Evolutionary conservation across 495 filamentous ascomycete species (phyloP).

Genomic region (Penicillium odoratum): DNA sequence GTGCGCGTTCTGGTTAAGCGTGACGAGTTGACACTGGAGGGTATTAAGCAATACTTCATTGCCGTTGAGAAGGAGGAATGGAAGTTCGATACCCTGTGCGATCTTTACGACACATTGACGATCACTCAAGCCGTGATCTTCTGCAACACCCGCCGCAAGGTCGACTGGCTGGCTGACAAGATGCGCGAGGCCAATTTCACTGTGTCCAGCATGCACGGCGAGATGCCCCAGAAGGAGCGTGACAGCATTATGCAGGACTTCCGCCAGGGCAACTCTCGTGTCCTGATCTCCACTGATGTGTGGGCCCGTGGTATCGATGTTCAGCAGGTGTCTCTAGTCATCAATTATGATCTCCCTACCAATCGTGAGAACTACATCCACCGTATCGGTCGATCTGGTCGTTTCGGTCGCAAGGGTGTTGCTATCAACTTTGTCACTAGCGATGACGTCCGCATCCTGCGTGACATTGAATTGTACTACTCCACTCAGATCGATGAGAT

Average conservation of each 20-base stretch:
- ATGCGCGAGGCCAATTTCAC: slow-evolving; percentile 98
- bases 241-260: slow-evolving; percentile 99
- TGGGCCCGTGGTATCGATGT: slow-evolving; percentile 99
- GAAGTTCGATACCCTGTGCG: slow-evolving; percentile 99
- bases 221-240: slow-evolving; percentile 97
- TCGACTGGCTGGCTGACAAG: slow-evolving; percentile 99
- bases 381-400: slow-evolving; percentile 91
- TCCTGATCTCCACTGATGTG: slow-evolving; percentile 97
- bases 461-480: slow-evolving; percentile 97
- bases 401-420: slow-evolving; percentile 97
- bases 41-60: slow-evolving; percentile 99
- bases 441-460: slow-evolving; percentile 95
- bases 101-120: slow-evolving; percentile 98
- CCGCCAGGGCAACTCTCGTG: slow-evolving; percentile 90
- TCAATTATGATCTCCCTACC: slow-evolving; percentile 97
- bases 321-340: slow-evolving; percentile 98
- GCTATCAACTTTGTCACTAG: slow-evolving; percentile 99
- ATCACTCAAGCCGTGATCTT: slow-evolving; percentile 99
- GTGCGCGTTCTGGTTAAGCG: slow-evolving; percentile 99
- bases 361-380: slow-evolving; percentile 99
- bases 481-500: slow-evolving; percentile 99
- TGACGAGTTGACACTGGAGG: slow-evolving; percentile 97
- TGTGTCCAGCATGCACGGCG: slow-evolving; percentile 97
- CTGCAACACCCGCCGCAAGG: slow-evolving; percentile 99
- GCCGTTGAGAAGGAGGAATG: slow-evolving; percentile 99